Base-by-base conservation (phyloP, 2,329 filamentous ascomycete genomes). In the Achaetomium macrosporum region DNA sequence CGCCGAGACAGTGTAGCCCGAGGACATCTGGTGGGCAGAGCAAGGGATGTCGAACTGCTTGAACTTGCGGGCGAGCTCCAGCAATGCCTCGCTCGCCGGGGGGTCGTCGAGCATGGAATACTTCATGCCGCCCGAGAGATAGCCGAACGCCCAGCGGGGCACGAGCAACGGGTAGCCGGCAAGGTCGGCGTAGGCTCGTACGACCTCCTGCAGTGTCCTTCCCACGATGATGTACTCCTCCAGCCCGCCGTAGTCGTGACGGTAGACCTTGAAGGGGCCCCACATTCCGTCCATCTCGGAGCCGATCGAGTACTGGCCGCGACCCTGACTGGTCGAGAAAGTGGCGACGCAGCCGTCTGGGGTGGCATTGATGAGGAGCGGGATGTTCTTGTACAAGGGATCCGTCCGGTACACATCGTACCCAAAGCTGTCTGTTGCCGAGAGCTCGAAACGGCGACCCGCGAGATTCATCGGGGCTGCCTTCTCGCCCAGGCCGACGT, bases 201-300 rank as follows among this genome's bases (percentile, higher is more conserved):
- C 47, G 17, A 49, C 13, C 10, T 49, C 47, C 47, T 36, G 25
- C 29, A 49, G 30, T 6, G 47, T 49, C 47, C 36, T 49, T 39
- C 47, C 47, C 29, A 49, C 47, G 12, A 49, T 49, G 29, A 13
- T 49, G 47, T 49, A 49, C 47, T 49, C 47, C 39, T 49, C 47
- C 30, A 49, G 31, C 5, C 47, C 47, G 6, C 47, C 47, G 8
- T 49, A 49, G 16, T 49, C 47, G 8, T 49, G 47, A 10, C 47
- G 47, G 19, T 49, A 49, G 17, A 49, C 47, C 39, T 49, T 49
- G 39, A 25, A 49, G 39, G 42, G 42, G 4, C 47, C 47, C 11
- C 15, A 16, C 47, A 49, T 49, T 2, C 47, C 47, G 16, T 49
- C 47, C 47, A 49, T 49, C 39, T 49, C 47, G 30, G 47, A 20